Evolutionary conservation across 371 early-diverging fungal species (phyloP).

Genomic region (Circinella minor): DNA sequence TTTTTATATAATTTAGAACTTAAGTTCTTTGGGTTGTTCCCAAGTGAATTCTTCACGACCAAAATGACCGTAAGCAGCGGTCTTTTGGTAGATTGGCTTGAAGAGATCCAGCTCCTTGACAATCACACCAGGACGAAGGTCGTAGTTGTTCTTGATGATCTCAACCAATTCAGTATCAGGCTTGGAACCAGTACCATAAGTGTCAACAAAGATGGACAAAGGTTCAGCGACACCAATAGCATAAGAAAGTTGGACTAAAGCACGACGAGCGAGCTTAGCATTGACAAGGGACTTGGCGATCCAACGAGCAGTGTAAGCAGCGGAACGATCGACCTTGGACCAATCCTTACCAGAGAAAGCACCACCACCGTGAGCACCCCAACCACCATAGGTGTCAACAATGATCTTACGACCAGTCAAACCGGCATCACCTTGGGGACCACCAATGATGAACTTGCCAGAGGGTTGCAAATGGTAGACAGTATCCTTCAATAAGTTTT

Average conservation of each 20-base stretch:
- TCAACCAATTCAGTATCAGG: slow-evolving; percentile 88
- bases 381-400: slow-evolving; percentile 95
- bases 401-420: slow-evolving; percentile 99
- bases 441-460: slow-evolving; percentile 99
- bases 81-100: slow-evolving; percentile 98
- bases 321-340: slow-evolving; percentile 99
- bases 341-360: slow-evolving; percentile 99
- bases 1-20: slow-evolving; percentile 65
- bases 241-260: slow-evolving; percentile 98
- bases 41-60: slow-evolving; percentile 97
- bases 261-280: slow-evolving; percentile 94
- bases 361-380: slow-evolving; percentile 99
- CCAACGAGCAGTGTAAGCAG: slow-evolving; percentile 99
- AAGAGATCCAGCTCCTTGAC: slow-evolving; percentile 97
- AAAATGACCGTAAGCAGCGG: slow-evolving; percentile 99
- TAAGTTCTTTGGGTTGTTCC: slow-evolving; percentile 93
- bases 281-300: slow-evolving; percentile 97
- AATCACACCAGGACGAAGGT: slow-evolving; percentile 98
- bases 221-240: slow-evolving; percentile 99
- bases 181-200: slow-evolving; percentile 95
- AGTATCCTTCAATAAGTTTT: slow-evolving; percentile 90
- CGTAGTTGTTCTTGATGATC: slow-evolving; percentile 97
- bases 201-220: slow-evolving; percentile 96
- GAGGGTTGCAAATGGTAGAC: slow-evolving; percentile 98
- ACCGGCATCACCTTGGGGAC: slow-evolving; percentile 99